Base-by-base conservation (phyloP, 352 stramenopile genomes). In the Halophytophthora batemanensis region DNA sequence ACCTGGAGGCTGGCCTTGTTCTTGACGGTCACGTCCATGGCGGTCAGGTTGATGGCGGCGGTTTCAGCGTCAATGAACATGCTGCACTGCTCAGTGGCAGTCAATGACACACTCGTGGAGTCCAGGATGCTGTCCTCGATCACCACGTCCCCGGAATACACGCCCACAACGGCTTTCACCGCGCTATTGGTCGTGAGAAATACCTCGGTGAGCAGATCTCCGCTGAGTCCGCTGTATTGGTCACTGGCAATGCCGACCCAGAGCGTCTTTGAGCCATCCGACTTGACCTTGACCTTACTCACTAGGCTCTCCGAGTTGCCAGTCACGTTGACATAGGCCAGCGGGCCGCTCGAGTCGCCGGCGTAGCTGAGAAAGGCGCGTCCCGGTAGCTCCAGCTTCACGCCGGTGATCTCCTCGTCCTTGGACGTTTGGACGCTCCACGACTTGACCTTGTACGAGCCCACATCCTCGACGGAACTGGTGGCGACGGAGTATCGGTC, bases 1-100 rank as follows among this genome's bases (percentile, higher is more conserved):
- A 55, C 0, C 38, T 55, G 48, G 15, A 55, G 38, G 4, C 36
- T 47, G 37, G 36, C 48, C n/a, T 36, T 41, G 38, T 42, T 40
- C 2, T n/a, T 33, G 8, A 54, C 37, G 37, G 46, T 29, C 14
- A 25, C 48, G 36, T 54, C 23, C 17, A 54, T 46, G 15, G 40
- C 37, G 19, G 29, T 47, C 15, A 46, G 7, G 40, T 38, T 54
- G 21, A 47, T 18, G 6, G 22, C 38, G 6, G 36, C 25, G 15
- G 29, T 23, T 11, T 22, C 23, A 23, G 40, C 48, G n/a, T 23
- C 46, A 36, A 54, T 14, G 23, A 34, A 54, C 7, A 54, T 29
- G 2, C 21, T 41, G 12, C 46, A 29, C 19, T 39, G 28, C 18
- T 40, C 46, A 12, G 22, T 29, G 1, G 39, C 37, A 14, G 40